Base-by-base conservation (phyloP, 768 basidiomycete genomes). In the Erythrobasidium yunnanense region DNA sequence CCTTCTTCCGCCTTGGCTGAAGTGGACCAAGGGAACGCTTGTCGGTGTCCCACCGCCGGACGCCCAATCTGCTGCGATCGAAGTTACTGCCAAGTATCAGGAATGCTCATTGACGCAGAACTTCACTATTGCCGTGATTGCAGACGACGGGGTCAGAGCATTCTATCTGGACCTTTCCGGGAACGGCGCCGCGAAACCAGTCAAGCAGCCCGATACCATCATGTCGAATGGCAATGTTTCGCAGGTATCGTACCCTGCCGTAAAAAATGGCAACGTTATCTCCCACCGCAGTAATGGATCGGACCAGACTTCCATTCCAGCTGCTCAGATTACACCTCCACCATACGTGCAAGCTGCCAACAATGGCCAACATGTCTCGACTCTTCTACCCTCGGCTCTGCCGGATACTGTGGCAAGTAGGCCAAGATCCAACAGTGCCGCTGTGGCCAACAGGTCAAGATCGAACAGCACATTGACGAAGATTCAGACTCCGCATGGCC, bases 1-100 rank as follows among this genome's bases (percentile, higher is more conserved):
- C 17, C 80, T 78, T 34, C 80, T 93, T 13, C 93, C 93, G 1
- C 71, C 83, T 0, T 99, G 93, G 93, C 78, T 99, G 29, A 79
- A 80, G 15, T 97, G 92, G 91, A 87, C 89, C 68, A 83, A 74
- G 33, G 71, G 70, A 35, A 72, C 84, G 55, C 79, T 97, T 20
- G 83, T 83, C 33, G 93, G 93, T 23, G 82, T 84, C 38, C 90
- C 90, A n/a, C 69, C 71, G 32, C 63, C 69, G 27, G 54, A 51
- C 49, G 49, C 49, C 11, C 49, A 25, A 13, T 51, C 49, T 15
- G 13, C 25, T 25, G 17, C 49, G 49, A 15, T 51, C 17, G 13
- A 51, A 25, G 23, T 51, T 23, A 25, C 25, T 23, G 49, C 49
- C 8, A 25, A 51, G 7, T 51, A 51, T 25, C 17, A 8, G 49